Percentiles rank a stretch among this genome's conserved stretches.
These are phyloP conservation scores for Amanita phalloides DNA, from an alignment of 768 basidiomycete genomes.

Conservation along the genomic window DNA sequence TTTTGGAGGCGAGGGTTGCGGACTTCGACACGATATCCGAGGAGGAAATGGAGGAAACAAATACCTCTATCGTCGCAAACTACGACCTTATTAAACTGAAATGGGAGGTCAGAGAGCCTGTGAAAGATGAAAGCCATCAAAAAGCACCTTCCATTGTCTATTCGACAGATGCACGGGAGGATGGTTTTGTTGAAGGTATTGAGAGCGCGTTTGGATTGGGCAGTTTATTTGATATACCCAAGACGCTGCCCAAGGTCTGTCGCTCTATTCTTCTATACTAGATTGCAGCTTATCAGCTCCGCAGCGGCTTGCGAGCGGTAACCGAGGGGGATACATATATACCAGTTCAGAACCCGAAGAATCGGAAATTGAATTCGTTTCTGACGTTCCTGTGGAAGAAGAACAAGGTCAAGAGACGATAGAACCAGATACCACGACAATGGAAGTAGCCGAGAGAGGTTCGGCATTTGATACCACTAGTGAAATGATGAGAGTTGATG, in stretches of 20 bases:
- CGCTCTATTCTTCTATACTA: background rate
- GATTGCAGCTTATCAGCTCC: background rate
- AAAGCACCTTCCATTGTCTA: background rate
- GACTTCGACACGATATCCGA: background rate
- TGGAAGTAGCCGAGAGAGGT: background rate
- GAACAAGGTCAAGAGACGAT: background rate
- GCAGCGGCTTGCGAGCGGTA: background rate
- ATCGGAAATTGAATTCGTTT: background rate
- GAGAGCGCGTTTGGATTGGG: conserved; percentile 2
- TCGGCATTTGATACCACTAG: background rate
- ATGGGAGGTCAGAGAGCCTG: background rate
- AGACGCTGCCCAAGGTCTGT: background rate
- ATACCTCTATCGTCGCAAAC: background rate
- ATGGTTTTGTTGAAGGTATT: background rate
- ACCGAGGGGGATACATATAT: background rate
- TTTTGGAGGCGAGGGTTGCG: background rate
- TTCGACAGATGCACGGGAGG: background rate
- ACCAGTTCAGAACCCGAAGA: conserved; percentile 4
- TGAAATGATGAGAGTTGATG: background rate
- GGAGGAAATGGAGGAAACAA: background rate
- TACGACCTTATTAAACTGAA: background rate
- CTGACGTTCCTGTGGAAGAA: background rate
- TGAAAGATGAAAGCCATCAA: background rate
- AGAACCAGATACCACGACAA: background rate
- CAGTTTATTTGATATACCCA: background rate